These are phyloP conservation scores for Verticillium albo-atrum DNA, from an alignment of 2,329 filamentous ascomycete species.

Conservation along the genomic window DNA sequence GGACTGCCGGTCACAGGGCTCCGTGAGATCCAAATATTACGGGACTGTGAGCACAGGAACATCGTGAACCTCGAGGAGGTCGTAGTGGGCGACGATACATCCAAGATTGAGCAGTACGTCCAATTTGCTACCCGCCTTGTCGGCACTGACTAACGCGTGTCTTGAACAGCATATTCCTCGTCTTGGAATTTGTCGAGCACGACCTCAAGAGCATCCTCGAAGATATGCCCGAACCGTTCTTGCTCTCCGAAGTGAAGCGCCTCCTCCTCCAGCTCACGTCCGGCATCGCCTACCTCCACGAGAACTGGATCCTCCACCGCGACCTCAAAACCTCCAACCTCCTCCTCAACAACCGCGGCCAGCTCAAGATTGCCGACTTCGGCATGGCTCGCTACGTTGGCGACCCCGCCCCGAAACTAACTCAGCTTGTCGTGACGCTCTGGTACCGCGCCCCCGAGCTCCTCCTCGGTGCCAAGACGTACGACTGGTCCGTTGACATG, in stretches of 20 bases:
- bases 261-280: slow-evolving; percentile 77
- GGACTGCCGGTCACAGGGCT: slow-evolving; percentile 90
- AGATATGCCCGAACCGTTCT: slow-evolving; percentile 90
- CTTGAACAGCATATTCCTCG: slow-evolving; percentile 70
- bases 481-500: slow-evolving; percentile 78
- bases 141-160: slow-evolving; percentile 24
- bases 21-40: slow-evolving; percentile 88
- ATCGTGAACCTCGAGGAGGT: slow-evolving; percentile 80
- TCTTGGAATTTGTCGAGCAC: slow-evolving; percentile 97
- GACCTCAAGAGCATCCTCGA: slow-evolving; percentile 91
- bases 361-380: slow-evolving; percentile 95
- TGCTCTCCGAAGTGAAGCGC: slow-evolving; percentile 88
- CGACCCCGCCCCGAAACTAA: slow-evolving; percentile 73
- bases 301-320: slow-evolving; percentile 85
- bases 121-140: neutral
- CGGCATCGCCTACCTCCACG: slow-evolving; percentile 81
- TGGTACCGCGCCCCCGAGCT: slow-evolving; percentile 96
- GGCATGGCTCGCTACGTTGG: slow-evolving; percentile 93
- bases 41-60: slow-evolving; percentile 75
- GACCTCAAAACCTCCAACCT: slow-evolving; percentile 94
- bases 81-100: slow-evolving; percentile 64
- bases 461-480: slow-evolving; percentile 72
- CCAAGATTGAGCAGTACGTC: slow-evolving; percentile 48
- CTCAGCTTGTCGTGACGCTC: slow-evolving; percentile 89
- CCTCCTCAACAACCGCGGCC: slow-evolving; percentile 89